phyloP scores from a whole-genome alignment of 179 eudicot genomes.

The Carnegiea gigantea region DNA sequence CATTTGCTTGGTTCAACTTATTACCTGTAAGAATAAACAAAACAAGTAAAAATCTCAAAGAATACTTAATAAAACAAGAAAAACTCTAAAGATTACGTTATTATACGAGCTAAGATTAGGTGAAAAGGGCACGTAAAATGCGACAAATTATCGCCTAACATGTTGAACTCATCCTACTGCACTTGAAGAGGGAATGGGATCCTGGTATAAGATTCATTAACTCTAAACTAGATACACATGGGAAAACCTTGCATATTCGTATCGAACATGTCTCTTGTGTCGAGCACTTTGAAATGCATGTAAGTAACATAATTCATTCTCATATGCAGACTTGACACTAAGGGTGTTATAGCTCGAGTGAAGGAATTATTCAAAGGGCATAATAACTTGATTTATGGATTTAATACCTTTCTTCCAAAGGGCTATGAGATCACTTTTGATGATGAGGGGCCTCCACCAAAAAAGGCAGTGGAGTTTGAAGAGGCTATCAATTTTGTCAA shows the following conservation, averaged over 20 bases:
- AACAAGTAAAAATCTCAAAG: no score
- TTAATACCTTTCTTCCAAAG: slow-evolving; percentile 95
- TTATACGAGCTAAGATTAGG: no score
- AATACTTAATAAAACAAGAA: no score
- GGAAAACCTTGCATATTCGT: background rate
- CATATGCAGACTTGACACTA: slow-evolving; percentile 77
- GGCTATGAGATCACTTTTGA: slow-evolving; percentile 89
- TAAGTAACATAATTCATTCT: slow-evolving; percentile 12
- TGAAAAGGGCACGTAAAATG: no score
- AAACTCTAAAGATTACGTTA: no score
- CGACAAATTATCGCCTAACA: no score
- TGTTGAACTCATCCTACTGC: background rate
- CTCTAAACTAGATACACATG: background rate
- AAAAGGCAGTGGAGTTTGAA: slow-evolving; percentile 86
- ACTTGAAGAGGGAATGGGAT: background rate
- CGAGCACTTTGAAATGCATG: background rate
- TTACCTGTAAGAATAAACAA: no score
- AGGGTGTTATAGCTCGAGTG: slow-evolving; percentile 91
- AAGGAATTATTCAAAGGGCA: slow-evolving; percentile 96
- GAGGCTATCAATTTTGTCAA: slow-evolving; percentile 95
- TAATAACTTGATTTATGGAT: slow-evolving; percentile 76
- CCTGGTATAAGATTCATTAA: background rate
- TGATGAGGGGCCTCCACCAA: slow-evolving; percentile 74
- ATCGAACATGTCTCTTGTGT: background rate
- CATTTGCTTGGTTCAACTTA: no score